These are phyloP conservation scores for Gracilaria gracilis DNA, from an alignment of 23 red algal species.

Conservation along the genomic window DNA sequence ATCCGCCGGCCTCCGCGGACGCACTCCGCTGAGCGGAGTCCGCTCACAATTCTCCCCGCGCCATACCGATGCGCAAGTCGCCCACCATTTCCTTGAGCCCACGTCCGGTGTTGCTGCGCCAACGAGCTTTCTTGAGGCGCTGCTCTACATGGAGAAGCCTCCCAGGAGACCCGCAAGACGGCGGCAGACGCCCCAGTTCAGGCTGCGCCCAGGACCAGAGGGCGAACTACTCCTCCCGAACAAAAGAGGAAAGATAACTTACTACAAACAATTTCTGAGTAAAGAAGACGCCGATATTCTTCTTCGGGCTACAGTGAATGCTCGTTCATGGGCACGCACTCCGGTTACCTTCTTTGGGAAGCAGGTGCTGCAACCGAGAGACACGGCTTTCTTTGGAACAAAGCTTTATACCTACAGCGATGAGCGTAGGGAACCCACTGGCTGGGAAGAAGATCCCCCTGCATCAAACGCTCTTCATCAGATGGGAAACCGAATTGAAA, in stretches of 20 bases:
- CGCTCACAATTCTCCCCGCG: neutral
- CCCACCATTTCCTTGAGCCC: no score
- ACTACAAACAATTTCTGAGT: constrained; percentile 48
- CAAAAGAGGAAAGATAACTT: constrained; percentile 36
- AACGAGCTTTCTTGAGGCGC: neutral
- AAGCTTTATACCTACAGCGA: constrained; percentile 69
- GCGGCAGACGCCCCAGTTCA: neutral
- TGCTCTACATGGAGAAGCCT: neutral
- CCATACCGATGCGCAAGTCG: neutral
- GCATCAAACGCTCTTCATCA: constrained; percentile 41
- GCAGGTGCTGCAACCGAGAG: constrained; percentile 66
- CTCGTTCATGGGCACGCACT: constrained; percentile 58
- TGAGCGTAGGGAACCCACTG: constrained; percentile 48
- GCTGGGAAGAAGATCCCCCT: constrained; percentile 58
- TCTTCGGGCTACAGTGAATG: constrained; percentile 26
- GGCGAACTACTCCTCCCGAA: constrained; percentile 44
- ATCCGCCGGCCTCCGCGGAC: no score
- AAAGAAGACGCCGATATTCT: constrained; percentile 27
- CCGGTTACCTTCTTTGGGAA: constrained; percentile 68
- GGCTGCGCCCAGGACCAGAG: constrained; percentile 22
- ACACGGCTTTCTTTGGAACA: constrained; percentile 77
- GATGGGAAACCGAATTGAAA: constrained; percentile 45
- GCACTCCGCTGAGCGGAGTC: no score
- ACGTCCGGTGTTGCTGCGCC: neutral
- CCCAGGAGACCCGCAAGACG: neutral